phyloP scores from a whole-genome alignment of 768 basidiomycete species.

The Lactifluus subvellereus region DNA sequence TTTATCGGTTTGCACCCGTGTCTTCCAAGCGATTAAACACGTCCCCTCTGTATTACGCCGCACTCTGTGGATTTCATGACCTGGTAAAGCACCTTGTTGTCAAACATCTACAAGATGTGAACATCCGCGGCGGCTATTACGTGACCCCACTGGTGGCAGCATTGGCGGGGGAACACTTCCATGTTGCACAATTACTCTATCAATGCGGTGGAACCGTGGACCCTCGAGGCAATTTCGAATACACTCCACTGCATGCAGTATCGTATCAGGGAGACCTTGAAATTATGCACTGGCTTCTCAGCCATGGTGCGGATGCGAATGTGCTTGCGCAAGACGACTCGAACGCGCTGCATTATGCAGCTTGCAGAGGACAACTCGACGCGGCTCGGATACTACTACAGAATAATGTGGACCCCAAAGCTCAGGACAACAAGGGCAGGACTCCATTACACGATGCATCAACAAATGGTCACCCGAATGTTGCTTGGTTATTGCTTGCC shows the following conservation, averaged over 20 bases:
- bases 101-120: background rate
- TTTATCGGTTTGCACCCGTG: accelerated
- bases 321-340: background rate
- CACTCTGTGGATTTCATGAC: background rate
- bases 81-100: background rate
- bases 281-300: background rate
- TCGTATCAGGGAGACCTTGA: background rate
- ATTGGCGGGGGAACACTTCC: background rate
- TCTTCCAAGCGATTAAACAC: background rate
- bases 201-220: background rate
- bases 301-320: background rate
- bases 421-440: conserved; percentile 22
- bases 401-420: background rate
- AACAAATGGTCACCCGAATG: background rate
- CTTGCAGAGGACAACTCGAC: background rate
- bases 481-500: background rate
- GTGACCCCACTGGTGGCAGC: background rate
- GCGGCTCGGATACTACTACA: background rate
- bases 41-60: background rate
- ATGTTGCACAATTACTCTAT: background rate
- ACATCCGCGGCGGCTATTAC: background rate
- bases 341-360: background rate
- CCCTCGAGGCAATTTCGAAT: background rate
- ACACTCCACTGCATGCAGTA: background rate
- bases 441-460: background rate